Conservation (phyloP, 148 eudicot species). For the Tetragonia tetragonoides region DNA sequence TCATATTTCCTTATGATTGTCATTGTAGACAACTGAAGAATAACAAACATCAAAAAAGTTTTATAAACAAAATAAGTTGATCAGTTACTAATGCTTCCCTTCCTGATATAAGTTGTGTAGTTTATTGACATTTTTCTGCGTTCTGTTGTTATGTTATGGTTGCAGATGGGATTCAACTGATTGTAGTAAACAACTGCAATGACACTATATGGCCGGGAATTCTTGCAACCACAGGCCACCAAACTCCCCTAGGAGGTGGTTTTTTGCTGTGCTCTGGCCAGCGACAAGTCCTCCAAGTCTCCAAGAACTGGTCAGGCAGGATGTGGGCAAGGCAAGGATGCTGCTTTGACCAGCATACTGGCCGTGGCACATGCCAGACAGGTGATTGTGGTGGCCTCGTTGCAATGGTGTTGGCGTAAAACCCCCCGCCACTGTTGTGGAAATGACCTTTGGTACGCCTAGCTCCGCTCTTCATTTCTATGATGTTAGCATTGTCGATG, state of each 20-base stretch:
- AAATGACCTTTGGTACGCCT: conserved; percentile 63
- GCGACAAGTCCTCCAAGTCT: conserved; percentile 33
- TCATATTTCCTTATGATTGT: neutral
- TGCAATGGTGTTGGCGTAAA: conserved; percentile 52
- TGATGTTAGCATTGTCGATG: conserved; percentile 69
- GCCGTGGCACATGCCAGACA: conserved; percentile 44
- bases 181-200: conserved; percentile 61
- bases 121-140: neutral
- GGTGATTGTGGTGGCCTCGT: conserved; percentile 60
- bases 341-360: conserved; percentile 31
- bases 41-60: no score
- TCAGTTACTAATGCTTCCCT: neutral
- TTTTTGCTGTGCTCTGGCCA: conserved; percentile 40
- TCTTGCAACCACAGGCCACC: conserved; percentile 47
- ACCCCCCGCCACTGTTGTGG: conserved; percentile 62
- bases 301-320: conserved; percentile 65
- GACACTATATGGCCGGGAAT: conserved; percentile 67
- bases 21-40: no score
- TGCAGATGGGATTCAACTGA: conserved; percentile 57
- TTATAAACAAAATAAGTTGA: neutral
- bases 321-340: conserved; percentile 75
- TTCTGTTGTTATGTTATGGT: neutral
- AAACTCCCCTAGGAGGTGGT: conserved; percentile 56
- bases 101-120: neutral
- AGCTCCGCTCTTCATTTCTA: conserved; percentile 46